Evolutionary conservation across 768 basidiomycete genomes (phyloP).

Genomic region (Lactarius sanguifluus): DNA sequence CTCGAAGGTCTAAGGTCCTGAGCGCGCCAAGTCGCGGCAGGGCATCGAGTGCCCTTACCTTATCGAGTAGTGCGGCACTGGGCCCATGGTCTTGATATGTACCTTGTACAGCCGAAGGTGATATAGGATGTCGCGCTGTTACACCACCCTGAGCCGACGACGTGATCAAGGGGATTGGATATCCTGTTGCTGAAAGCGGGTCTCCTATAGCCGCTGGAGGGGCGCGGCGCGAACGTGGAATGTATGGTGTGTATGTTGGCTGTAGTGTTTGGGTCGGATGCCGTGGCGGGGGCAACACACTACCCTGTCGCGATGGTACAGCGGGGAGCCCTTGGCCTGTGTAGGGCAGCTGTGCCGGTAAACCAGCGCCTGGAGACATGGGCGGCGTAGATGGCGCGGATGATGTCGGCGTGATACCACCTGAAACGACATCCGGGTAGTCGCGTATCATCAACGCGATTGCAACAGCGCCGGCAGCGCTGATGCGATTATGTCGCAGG

Average conservation of each 20-base stretch:
- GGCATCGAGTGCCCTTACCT: slow-evolving; percentile 86
- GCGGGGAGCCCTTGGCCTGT: slow-evolving; percentile 37
- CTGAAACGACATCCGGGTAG: slow-evolving; percentile 76
- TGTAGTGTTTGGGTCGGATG: slow-evolving; percentile 53
- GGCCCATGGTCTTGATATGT: slow-evolving; percentile 44
- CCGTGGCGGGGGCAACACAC: slow-evolving; percentile 49
- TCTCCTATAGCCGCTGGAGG: slow-evolving; percentile 37
- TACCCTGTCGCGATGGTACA: slow-evolving; percentile 41
- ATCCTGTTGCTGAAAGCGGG: slow-evolving; percentile 43
- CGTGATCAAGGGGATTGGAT: slow-evolving; percentile 70
- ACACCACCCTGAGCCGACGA: slow-evolving; percentile 50
- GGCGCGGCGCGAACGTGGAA: slow-evolving; percentile 61
- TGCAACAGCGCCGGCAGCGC: slow-evolving; percentile 81
- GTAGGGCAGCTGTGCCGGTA: slow-evolving; percentile 38
- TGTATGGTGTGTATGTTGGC: slow-evolving; percentile 83
- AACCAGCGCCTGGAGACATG: slow-evolving; percentile 36
- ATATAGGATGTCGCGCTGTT: slow-evolving; percentile 45
- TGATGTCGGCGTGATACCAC: slow-evolving; percentile 32
- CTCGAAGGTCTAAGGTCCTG: slow-evolving; percentile 85
- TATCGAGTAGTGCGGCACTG: slow-evolving; percentile 78
- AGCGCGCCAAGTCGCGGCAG: slow-evolving; percentile 83
- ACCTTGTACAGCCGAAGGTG: slow-evolving; percentile 27
- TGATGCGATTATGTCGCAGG: slow-evolving; percentile 85
- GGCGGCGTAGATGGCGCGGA: slow-evolving; percentile 33
- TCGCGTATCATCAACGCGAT: slow-evolving; percentile 96